Evolutionary conservation across 2,329 filamentous ascomycete species (phyloP), one percentile per base, ranked within the genome.

Genomic region (Botryosphaeria dothidea): DNA sequence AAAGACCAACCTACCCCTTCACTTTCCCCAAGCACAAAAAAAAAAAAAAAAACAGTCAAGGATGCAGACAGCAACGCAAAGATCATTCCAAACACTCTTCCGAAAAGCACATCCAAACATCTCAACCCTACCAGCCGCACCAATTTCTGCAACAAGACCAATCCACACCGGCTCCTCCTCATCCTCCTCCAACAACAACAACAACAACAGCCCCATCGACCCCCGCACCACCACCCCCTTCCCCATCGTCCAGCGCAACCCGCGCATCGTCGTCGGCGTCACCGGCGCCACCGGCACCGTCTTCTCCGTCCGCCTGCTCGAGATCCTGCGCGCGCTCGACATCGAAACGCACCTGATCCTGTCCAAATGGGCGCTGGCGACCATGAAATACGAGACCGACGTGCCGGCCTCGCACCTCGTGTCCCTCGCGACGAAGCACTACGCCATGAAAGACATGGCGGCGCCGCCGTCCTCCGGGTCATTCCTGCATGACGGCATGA

Each of bases 261-360:
- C 71, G 31, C 70, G 74, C 8, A 82, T 84, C 57, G 75, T 84
- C 1, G 75, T 84, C 6, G 83, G 76, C 21, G 80, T 85, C 48
- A 84, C 83, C 1, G 83, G 82, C 3, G 82, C 83, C 0, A 84
- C 83, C 0, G 82, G 83, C 3, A 75, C 82, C 1, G 69, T 77
- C 2, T 73, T 80, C 6, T 82, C 76, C 1, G 80, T 84, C 64
- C 77, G 76, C 17, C 68, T 78, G 0, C 78, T 84, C 3, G 71
- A 75, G 7, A 71, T 74, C 3, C 76, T 85, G 0, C 78, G 78
- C 1, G 67, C 69, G 0, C 75, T 83, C 11, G 73, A 79, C n/a
- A 69, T 83, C 17, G 82, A 84, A 70, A 83, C 81, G 5, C 68
- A 68, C 45, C 65, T 69, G 0, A 74, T 84, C 8, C 77, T 85